Evolutionary conservation across 768 basidiomycete genomes (phyloP), one percentile per base, ranked within the genome.

Genomic region (Mycena indigotica): DNA sequence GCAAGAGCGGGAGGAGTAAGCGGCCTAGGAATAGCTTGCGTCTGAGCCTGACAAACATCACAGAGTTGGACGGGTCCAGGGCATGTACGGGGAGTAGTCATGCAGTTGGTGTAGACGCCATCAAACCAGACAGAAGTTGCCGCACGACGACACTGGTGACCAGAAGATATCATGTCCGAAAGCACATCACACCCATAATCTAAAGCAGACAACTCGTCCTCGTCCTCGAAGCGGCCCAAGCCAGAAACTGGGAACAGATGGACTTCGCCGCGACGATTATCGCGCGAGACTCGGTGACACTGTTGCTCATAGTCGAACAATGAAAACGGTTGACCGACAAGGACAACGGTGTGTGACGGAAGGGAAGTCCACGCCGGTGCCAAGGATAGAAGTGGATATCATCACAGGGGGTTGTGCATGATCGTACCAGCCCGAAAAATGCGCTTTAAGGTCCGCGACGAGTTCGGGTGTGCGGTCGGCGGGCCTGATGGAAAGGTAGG

Each of bases 251-350:
- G 25, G n/a, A 38, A 12, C 17, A 52, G n/a, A 13, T n/a, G 17
- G 13, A 39, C 24, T 28, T 52, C 35, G 19, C 23, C 35, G 5
- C 16, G 25, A 10, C 30, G 4, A 41, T 45, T 45, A 28, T 53
- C 52, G 19, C 52, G 32, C 19, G 25, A 23, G n/a, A n/a, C 32
- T 12, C 40, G 52, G 28, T 41, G n/a, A 10, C 19, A 24, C 28
- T 53, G 39, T 25, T 53, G 52, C 39, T 53, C 25, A 28, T 25
- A 44, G 52, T 53, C 40, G 40, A 44, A 53, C 6, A 44, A 15
- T 16, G 5, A 15, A 3, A 24, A 28, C 15, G 46, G 12, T 6
- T 6, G 28, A 13, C 44, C 52, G 38, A 53, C 38, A 23, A 53
- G 39, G 16, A 40, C 39, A 5, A 53, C 52, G 23, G 28, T 26